Percentiles rank a stretch among this genome's conserved stretches.
These are phyloP conservation scores for Paraphoma chrysanthemicola DNA, from an alignment of 2,329 filamentous ascomycete genomes.

Conservation along the genomic window DNA sequence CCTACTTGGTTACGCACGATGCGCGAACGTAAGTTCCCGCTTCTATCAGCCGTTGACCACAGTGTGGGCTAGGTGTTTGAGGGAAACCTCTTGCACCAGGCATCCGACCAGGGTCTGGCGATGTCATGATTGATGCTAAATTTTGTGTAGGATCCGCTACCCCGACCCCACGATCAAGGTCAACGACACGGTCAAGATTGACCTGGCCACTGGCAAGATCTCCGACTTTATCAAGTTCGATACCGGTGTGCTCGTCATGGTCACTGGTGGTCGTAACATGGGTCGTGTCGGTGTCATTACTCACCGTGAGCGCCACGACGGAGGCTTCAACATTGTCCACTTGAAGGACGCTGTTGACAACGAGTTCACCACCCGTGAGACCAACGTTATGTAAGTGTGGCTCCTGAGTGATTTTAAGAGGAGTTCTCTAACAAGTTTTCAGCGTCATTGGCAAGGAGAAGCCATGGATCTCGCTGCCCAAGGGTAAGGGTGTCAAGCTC, in stretches of 20 bases:
- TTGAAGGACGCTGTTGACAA: conserved; percentile 99
- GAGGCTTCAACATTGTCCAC: conserved; percentile 99
- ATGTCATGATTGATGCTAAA: conserved; percentile 54
- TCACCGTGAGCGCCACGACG: conserved; percentile 99
- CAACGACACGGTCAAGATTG: conserved; percentile 99
- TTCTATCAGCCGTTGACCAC: conserved; percentile 99
- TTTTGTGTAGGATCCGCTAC: conserved; percentile 86
- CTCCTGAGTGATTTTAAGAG: neutral
- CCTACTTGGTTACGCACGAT: conserved; percentile 99
- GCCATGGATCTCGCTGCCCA: conserved; percentile 99
- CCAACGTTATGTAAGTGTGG: conserved; percentile 80
- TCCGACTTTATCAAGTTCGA: conserved; percentile 98
- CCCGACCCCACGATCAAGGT: conserved; percentile 98
- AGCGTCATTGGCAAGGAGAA: conserved; percentile 94
- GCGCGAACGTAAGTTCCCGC: conserved; percentile 99
- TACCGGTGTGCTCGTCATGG: conserved; percentile 97
- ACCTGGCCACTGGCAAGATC: conserved; percentile 97
- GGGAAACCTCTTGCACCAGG: conserved; percentile 72
- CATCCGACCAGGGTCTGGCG: conserved; percentile 99
- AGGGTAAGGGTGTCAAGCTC: conserved; percentile 99
- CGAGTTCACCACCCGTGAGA: conserved; percentile 98
- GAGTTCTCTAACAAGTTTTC: conserved; percentile 15
- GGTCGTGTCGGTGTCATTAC: conserved; percentile 99
- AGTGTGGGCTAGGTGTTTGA: conserved; percentile 49
- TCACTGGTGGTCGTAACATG: conserved; percentile 99